Base-by-base conservation (phyloP, 2,329 filamentous ascomycete species). In the Plectosphaerella cucumerina region DNA sequence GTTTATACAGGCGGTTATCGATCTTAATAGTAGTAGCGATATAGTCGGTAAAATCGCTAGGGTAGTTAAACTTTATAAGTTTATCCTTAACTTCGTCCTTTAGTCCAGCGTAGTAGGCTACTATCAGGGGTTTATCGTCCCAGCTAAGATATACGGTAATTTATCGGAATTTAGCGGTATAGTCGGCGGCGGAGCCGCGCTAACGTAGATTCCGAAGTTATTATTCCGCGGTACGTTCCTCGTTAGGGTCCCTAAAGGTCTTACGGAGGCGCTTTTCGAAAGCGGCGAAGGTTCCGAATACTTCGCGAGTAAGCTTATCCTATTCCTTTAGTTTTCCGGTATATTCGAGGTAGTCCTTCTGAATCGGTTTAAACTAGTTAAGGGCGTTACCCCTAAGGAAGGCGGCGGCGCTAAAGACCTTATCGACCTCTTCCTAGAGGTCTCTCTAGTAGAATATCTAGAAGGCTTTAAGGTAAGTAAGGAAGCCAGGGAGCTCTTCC, bases 161-260 rank as follows among this genome's bases (percentile, higher is more conserved):
- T 12, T 22, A 22, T 6, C 41, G 20, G 20, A 43, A 43, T 15
- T 43, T 22, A 6, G 20, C 23, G 3, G 9, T 14, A n/a, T 43
- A 43, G 18, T 43, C 23, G 9, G 5, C 23, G 23, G 41, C 18
- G 6, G 41, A 23, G 2, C 41, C 18, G 3, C 11, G 21, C 14
- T 43, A 18, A 48, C 71, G 31, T 70, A 56, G 55, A 56, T 71
- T 5, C 58, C 72, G 51, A 73, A 71, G 53, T 33, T 33, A 43
- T 17, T 31, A 23, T n/a, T 43, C 17, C 18, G 26, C 6, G 15
- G 26, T 33, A 44, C 23, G 23, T n/a, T n/a, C n/a, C n/a, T n/a
- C n/a, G n/a, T n/a, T n/a, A n/a, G n/a, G n/a, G n/a, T n/a, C n/a
- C n/a, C n/a, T n/a, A n/a, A n/a, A n/a, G n/a, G n/a, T n/a, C n/a